Conservation (phyloP, 805 yeast genomes). For the Pichia manshurica region DNA sequence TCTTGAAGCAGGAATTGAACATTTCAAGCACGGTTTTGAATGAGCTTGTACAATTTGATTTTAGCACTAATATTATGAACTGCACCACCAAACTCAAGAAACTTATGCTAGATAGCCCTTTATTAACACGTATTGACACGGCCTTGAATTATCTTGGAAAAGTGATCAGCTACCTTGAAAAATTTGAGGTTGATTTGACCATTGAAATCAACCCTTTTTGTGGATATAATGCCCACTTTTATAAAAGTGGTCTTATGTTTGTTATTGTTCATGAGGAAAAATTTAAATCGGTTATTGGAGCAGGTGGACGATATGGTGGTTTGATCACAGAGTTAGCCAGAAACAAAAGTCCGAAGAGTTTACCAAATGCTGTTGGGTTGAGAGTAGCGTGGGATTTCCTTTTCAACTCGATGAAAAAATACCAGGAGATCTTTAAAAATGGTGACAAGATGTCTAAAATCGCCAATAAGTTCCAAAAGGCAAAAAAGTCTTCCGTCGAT, state of each 20-base stretch:
- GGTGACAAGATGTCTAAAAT: conserved; percentile 19
- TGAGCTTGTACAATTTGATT: conserved; percentile 76
- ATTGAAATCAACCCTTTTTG: conserved; percentile 74
- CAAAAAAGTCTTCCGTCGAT: conserved; percentile 22
- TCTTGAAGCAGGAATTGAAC: conserved; percentile 56
- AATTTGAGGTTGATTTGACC: conserved; percentile 46
- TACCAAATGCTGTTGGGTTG: conserved; percentile 77
- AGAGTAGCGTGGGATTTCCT: conserved; percentile 71
- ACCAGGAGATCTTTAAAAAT: conserved; percentile 33
- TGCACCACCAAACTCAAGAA: conserved; percentile 60
- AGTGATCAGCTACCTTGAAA: conserved; percentile 48
- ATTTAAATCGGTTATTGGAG: conserved; percentile 53
- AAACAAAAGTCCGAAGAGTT: conserved; percentile 25
- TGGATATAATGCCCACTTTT: conserved; percentile 76
- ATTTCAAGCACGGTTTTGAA: conserved; percentile 77
- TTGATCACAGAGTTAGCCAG: conserved; percentile 64
- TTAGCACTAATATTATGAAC: conserved; percentile 59
- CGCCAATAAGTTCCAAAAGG: conserved; percentile 28
- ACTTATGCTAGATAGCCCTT: conserved; percentile 69
- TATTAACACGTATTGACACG: conserved; percentile 52
- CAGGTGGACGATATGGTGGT: conserved; percentile 91
- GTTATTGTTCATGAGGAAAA: conserved; percentile 71
- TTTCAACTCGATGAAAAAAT: conserved; percentile 44
- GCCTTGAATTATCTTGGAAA: conserved; percentile 57
- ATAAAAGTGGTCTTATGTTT: conserved; percentile 80